Base-by-base conservation (phyloP, 2,329 filamentous ascomycete species). In the Botrytis pseudocinerea region DNA sequence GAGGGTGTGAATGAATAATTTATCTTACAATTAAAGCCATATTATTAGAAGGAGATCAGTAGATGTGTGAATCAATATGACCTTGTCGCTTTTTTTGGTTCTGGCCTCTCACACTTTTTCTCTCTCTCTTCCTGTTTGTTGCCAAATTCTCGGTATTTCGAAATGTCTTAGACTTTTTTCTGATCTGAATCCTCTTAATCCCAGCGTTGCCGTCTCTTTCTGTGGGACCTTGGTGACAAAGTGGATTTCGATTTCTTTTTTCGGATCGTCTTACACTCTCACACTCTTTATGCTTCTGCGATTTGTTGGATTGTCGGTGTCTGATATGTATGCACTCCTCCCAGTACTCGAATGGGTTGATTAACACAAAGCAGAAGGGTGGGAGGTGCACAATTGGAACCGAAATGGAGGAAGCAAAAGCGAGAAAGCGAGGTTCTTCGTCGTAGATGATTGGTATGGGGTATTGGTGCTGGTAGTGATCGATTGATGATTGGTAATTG, bases 11-110 rank as follows among this genome's bases (percentile, higher is more conserved):
- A 69, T 32, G 61, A 62, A 66, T 46, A 59, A 71, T 16, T 28
- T 70, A 28, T 66, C 79, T 80, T 79, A 80, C 79, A 73, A 81
- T 80, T 60, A 77, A 78, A n/a, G 78, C 74, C 80, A 81, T 81
- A 75, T 77, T 57, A 57, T 77, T 76, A 73, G 73, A 71, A 59
- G 18, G 64, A 44, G 35, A n/a, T 42, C 61, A 42, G 44, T 54
- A 1, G 32, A 51, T 51, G 20, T 16, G 48, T 51, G 20, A 44
- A 42, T 63, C 25, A n/a, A 54, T 38, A 22, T 12, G 16, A 18
- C 62, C 40, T 32, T 48, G 28, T 22, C 22, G 48, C n/a, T 38
- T 32, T 22, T 69, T 28, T 28, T 38, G n/a, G n/a, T 57, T 28
- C 22, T 40, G 6, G 22, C 42, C 60, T 54, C 16, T 32, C 35